phyloP scores from a whole-genome alignment of 2,329 filamentous ascomycete species.

The Beauveria medogensis region DNA sequence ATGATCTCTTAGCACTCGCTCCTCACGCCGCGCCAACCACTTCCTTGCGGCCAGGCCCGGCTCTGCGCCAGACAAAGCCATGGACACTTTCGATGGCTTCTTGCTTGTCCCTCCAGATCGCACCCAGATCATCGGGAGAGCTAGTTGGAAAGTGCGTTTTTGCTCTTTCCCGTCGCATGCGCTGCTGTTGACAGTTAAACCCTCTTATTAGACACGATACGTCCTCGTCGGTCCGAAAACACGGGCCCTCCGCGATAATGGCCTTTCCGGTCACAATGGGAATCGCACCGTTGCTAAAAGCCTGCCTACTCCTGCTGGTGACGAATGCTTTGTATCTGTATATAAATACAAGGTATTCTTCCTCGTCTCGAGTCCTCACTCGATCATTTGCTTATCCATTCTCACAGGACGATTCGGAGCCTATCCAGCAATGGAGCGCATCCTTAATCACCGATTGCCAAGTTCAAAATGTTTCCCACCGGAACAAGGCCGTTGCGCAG shows the following conservation, averaged over 20 bases:
- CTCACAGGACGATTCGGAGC: conserved; percentile 43
- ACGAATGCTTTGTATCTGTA: conserved; percentile 42
- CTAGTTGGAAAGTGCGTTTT: conserved; percentile 42
- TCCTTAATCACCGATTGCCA: conserved; percentile 47
- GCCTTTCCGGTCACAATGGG: conserved; percentile 24
- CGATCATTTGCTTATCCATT: conserved; percentile 13
- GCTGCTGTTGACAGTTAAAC: neutral
- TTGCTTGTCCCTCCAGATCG: conserved; percentile 44
- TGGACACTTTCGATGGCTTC: conserved; percentile 36
- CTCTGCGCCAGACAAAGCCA: conserved; percentile 13
- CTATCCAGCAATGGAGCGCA: conserved; percentile 45
- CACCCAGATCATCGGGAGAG: conserved; percentile 40
- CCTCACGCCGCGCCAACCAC: conserved; percentile 7
- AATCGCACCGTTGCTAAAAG: conserved; percentile 30
- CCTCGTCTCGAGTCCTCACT: neutral
- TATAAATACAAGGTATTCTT: conserved; percentile 47
- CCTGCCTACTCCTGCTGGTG: conserved; percentile 25
- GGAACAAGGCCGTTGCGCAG: conserved; percentile 51
- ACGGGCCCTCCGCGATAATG: conserved; percentile 23
- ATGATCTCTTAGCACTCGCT: conserved; percentile 10
- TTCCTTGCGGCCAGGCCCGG: conserved; percentile 1
- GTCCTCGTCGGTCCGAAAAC: conserved; percentile 42
- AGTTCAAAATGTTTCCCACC: conserved; percentile 50
- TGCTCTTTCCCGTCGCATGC: neutral
- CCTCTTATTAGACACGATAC: conserved; percentile 43